Percentiles rank a stretch among this genome's conserved stretches.
These are phyloP conservation scores for Catenaria anguillulae DNA, from an alignment of 371 early-diverging fungal species.

Conservation along the genomic window DNA sequence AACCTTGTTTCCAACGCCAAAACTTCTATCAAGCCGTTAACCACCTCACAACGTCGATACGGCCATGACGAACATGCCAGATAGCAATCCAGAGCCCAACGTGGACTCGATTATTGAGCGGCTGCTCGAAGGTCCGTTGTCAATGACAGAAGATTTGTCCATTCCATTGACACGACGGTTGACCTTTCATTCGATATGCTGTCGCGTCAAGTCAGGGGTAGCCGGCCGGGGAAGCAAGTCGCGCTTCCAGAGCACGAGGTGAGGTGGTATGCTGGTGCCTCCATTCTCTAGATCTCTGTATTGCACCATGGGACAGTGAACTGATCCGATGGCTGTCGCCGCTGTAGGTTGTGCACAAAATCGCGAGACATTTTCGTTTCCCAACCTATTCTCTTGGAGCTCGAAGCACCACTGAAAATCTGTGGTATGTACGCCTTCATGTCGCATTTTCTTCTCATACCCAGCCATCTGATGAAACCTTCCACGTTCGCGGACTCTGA, in stretches of 20 bases:
- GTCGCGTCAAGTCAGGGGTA: conserved; percentile 55
- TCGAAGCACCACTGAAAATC: conserved; percentile 90
- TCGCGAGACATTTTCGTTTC: conserved; percentile 78
- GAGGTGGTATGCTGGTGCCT: no score
- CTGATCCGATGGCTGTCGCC: no score
- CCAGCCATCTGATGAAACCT: conserved; percentile 13
- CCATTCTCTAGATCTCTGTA: no score
- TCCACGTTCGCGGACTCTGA: no score
- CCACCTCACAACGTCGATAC: no score
- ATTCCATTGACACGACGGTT: no score
- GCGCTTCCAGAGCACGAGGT: conserved; percentile 58
- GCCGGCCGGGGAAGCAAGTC: conserved; percentile 76
- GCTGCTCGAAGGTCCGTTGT: conserved; percentile 67
- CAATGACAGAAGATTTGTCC: background rate
- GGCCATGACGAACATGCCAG: no score
- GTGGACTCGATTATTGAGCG: conserved; percentile 78
- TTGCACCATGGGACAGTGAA: no score
- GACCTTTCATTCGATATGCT: no score
- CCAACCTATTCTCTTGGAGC: conserved; percentile 81
- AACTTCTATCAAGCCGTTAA: no score
- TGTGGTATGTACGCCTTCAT: conserved; percentile 44
- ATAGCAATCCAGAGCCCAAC: conserved; percentile 42
- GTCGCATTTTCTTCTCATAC: conserved; percentile 12
- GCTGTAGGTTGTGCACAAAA: conserved; percentile 53
- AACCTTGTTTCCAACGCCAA: no score